Percentiles rank a stretch among this genome's conserved stretches.
phyloP scores from a whole-genome alignment of 1,139 yeast genomes.

The Kodamaea sp. region DNA sequence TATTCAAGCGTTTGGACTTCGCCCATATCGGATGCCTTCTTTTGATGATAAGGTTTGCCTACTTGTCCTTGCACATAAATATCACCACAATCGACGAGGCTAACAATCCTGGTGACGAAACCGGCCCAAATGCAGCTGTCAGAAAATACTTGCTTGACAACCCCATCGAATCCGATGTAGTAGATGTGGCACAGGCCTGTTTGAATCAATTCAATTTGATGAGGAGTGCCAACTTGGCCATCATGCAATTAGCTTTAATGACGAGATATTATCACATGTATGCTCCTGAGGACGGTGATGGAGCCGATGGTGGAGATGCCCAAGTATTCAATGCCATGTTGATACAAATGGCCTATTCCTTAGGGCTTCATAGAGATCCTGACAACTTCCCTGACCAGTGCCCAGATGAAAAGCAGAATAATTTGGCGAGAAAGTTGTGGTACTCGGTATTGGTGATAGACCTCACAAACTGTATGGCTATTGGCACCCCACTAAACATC shows the following conservation, averaged over 20 bases:
- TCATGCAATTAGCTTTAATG: slow-evolving; percentile 50
- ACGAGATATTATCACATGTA: slow-evolving; percentile 40
- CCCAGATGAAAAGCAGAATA: slow-evolving; percentile 27
- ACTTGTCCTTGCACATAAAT: slow-evolving; percentile 25
- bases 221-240: slow-evolving; percentile 47
- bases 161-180: slow-evolving; percentile 33
- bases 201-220: slow-evolving; percentile 39
- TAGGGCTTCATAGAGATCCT: slow-evolving; percentile 53
- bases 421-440: slow-evolving; percentile 42
- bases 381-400: slow-evolving; percentile 22
- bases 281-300: slow-evolving; percentile 58
- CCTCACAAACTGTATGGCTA: slow-evolving; percentile 33
- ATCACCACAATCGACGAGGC: slow-evolving; percentile 31
- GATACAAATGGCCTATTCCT: slow-evolving; percentile 42
- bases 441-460: slow-evolving; percentile 34
- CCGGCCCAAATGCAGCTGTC: slow-evolving; percentile 19
- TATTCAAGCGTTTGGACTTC: slow-evolving; percentile 24
- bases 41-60: slow-evolving; percentile 23
- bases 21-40: slow-evolving; percentile 26
- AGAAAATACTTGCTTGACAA: slow-evolving; percentile 29
- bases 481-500: slow-evolving; percentile 40
- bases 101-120: slow-evolving; percentile 23
- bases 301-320: slow-evolving; percentile 48
- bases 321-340: slow-evolving; percentile 39
- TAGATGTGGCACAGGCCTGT: slow-evolving; percentile 40